Evolutionary conservation across 2,329 filamentous ascomycete species (phyloP).

Genomic region (Colletotrichum higginsianum): DNA sequence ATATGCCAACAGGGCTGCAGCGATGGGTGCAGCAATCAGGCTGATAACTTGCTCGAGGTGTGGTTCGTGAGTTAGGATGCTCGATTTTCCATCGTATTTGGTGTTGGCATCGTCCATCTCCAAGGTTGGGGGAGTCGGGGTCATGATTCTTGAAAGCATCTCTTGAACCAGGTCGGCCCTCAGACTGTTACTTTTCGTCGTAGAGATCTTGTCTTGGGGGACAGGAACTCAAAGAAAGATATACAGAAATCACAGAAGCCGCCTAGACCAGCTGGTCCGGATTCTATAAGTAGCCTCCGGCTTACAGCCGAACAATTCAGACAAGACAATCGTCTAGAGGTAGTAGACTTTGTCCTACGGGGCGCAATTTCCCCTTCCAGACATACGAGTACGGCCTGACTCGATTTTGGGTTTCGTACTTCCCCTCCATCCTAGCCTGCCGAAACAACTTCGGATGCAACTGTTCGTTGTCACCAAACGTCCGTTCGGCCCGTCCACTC

Average conservation of each 20-base stretch:
- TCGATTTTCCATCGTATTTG: background rate
- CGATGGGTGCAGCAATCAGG: background rate
- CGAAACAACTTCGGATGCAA: background rate
- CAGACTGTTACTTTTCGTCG: background rate
- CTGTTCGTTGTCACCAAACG: background rate
- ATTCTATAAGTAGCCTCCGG: background rate
- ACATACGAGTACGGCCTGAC: background rate
- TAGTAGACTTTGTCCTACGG: too few species aligned
- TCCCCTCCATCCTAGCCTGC: background rate
- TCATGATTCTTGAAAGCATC: too few species aligned
- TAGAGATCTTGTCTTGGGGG: background rate
- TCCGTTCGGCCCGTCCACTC: background rate
- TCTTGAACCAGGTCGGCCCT: background rate
- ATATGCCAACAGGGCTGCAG: background rate
- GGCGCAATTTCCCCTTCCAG: too few species aligned
- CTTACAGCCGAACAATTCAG: background rate
- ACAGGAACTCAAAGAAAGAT: background rate
- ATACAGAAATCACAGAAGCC: too few species aligned
- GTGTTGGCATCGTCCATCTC: background rate
- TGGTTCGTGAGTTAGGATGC: background rate
- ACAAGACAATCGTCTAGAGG: too few species aligned
- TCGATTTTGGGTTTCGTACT: constrained; percentile 1
- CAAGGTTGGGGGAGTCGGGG: background rate
- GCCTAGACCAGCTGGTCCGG: background rate
- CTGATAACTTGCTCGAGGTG: constrained; percentile 18